Evolutionary conservation across 2,329 filamentous ascomycete species (phyloP).

Genomic region (Ambrosiella xylebori): DNA sequence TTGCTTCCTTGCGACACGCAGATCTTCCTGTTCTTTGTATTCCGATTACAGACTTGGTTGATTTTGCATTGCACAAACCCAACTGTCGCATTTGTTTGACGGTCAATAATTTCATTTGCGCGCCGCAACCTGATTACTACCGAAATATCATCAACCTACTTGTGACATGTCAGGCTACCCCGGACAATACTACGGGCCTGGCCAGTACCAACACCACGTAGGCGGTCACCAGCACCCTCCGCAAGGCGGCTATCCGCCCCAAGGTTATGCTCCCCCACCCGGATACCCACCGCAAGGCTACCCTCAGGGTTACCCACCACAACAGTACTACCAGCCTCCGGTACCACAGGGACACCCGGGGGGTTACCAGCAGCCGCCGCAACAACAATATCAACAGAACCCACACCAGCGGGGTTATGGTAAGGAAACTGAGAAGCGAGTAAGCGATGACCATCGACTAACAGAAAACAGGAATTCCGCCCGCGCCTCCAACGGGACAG

Average conservation of each 20-base stretch:
- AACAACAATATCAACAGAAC: constrained; percentile 6
- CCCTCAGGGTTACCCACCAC: background rate
- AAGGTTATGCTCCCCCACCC: constrained; percentile 12
- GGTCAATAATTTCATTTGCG: background rate
- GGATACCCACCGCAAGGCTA: constrained; percentile 9
- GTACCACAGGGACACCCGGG: constrained; percentile 2
- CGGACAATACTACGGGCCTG: constrained; percentile 15
- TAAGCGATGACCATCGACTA: constrained; percentile 23
- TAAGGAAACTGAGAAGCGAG: constrained; percentile 7
- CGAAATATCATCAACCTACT: background rate
- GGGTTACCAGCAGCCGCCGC: constrained; percentile 2
- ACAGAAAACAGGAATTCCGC: constrained; percentile 26
- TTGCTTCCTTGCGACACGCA: too few species aligned
- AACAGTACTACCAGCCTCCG: constrained; percentile 4
- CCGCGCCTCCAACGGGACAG: constrained; percentile 46
- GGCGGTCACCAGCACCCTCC: constrained; percentile 15
- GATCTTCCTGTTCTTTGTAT: too few species aligned
- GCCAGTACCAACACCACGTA: constrained; percentile 14
- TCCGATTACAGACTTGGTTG: too few species aligned
- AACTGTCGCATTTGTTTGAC: too few species aligned
- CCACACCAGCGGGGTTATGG: constrained; percentile 14
- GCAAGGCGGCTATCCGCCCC: constrained; percentile 4
- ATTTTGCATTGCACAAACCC: too few species aligned
- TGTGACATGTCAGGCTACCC: constrained; percentile 12
- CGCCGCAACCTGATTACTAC: background rate